Evolutionary conservation across 2,329 filamentous ascomycete genomes (phyloP).

Genomic region (Penicillium thymicola): DNA sequence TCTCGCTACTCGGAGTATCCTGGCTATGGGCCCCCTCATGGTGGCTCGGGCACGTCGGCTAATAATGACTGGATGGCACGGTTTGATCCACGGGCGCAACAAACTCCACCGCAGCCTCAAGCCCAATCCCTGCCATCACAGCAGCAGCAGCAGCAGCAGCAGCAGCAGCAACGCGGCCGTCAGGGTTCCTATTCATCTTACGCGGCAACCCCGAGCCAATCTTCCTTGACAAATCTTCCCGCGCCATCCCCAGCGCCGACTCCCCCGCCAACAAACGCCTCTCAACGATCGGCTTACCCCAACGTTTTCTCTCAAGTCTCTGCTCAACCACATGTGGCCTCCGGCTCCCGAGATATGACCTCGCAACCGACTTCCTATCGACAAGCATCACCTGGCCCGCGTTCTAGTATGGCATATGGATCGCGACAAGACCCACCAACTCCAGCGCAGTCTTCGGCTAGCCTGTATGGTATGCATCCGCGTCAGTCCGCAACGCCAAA

Average conservation of each 20-base stretch:
- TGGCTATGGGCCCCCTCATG: slow-evolving; percentile 28
- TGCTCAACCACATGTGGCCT: slow-evolving; percentile 22
- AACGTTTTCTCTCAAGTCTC: slow-evolving; percentile 30
- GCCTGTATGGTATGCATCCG: slow-evolving; percentile 27
- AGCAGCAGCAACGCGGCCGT: slow-evolving; percentile 25
- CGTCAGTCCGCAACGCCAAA: slow-evolving; percentile 28
- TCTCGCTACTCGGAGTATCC: slow-evolving; percentile 37
- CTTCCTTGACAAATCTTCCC: slow-evolving; percentile 26
- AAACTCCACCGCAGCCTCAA: slow-evolving; percentile 17
- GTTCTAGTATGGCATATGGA: slow-evolving; percentile 29
- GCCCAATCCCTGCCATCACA: slow-evolving; percentile 22
- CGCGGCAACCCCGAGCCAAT: slow-evolving; percentile 22
- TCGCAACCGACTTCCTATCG: slow-evolving; percentile 27
- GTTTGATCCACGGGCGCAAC: slow-evolving; percentile 41
- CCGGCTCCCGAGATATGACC: slow-evolving; percentile 31
- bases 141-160: slow-evolving; percentile 18
- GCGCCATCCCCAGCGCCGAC: slow-evolving; percentile 37
- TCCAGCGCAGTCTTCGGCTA: slow-evolving; percentile 30
- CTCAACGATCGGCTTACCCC: slow-evolving; percentile 32
- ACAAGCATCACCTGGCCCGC: slow-evolving; percentile 30
- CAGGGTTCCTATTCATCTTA: slow-evolving; percentile 33
- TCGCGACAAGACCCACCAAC: slow-evolving; percentile 33
- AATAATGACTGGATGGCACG: slow-evolving; percentile 44
- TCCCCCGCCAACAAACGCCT: slow-evolving; percentile 27
- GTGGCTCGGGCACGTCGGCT: slow-evolving; percentile 25